Conservation (phyloP, 768 basidiomycete species). For the Suillus placidus region DNA sequence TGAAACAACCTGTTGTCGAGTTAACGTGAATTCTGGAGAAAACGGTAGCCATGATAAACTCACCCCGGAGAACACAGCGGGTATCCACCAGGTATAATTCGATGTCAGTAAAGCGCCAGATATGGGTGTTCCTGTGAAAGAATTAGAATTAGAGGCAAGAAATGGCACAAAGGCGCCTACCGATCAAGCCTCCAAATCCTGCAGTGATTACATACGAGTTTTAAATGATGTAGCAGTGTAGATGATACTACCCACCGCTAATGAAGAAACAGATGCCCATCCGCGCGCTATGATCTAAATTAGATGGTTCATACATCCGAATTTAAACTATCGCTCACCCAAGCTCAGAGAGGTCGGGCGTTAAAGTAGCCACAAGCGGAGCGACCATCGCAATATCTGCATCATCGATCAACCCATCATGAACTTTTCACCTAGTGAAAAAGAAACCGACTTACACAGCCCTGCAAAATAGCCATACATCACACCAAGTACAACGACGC, state of each 20-base stretch:
- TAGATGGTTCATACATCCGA: not conserved
- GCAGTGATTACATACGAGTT: not conserved
- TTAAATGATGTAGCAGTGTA: slow-evolving; percentile 7
- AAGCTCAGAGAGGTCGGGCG: slow-evolving; percentile 30
- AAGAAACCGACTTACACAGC: slow-evolving; percentile 23
- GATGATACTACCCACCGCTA: slow-evolving; percentile 37
- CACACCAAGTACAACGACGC: slow-evolving; percentile 40
- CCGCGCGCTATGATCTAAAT: slow-evolving; percentile 28
- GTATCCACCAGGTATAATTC: slow-evolving; percentile 54
- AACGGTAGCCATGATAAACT: slow-evolving; percentile 7
- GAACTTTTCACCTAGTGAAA: not conserved
- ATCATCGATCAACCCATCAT: not conserved
- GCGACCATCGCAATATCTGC: slow-evolving; percentile 43
- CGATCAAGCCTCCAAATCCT: slow-evolving; percentile 31
- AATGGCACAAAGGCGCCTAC: slow-evolving; percentile 13
- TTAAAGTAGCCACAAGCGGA: slow-evolving; percentile 46
- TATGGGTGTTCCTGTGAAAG: slow-evolving; percentile 52
- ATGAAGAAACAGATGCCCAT: slow-evolving; percentile 54
- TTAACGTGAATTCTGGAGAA: not conserved
- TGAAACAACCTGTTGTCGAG: not conserved
- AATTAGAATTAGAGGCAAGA: slow-evolving; percentile 18
- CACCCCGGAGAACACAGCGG: slow-evolving; percentile 36
- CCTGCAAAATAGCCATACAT: slow-evolving; percentile 51
- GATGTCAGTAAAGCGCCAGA: slow-evolving; percentile 57
- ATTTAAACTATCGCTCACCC: slow-evolving; percentile 10